Conservation (phyloP, 1,139 yeast genomes). For the Arxiozyma heterogenica region DNA sequence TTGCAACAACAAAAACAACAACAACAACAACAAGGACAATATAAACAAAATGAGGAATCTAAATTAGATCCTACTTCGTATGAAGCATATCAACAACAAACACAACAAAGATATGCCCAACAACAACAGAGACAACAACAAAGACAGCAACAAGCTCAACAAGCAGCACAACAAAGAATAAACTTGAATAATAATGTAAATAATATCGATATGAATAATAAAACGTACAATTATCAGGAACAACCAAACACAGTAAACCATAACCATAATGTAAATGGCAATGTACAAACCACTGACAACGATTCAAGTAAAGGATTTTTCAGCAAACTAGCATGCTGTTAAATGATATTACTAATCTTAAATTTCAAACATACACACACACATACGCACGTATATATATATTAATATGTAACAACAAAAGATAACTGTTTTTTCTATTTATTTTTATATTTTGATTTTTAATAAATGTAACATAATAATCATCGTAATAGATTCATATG, state of each 20-base stretch:
- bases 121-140: constrained; percentile 23
- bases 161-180: constrained; percentile 6
- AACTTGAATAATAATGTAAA: constrained; percentile 7
- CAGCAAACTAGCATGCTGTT: constrained; percentile 34
- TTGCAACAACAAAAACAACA: constrained; percentile 11
- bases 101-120: constrained; percentile 29
- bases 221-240: constrained; percentile 13
- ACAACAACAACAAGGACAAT: constrained; percentile 15
- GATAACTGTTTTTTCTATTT: too few species aligned
- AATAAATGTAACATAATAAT: background rate
- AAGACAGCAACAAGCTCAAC: constrained; percentile 13
- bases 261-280: constrained; percentile 20
- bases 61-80: constrained; percentile 32
- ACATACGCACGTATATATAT: background rate
- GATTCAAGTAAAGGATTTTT: constrained; percentile 33
- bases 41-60: constrained; percentile 8
- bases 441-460: background rate
- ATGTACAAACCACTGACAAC: constrained; percentile 18
- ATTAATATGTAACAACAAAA: background rate
- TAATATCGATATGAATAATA: constrained; percentile 8
- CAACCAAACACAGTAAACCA: constrained; percentile 20
- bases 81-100: constrained; percentile 32
- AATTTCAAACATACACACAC: background rate
- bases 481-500: background rate
- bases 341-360: constrained; percentile 3